Evolutionary conservation across 2,329 filamentous ascomycete species (phyloP).

Genomic region (Trichoderma breve): DNA sequence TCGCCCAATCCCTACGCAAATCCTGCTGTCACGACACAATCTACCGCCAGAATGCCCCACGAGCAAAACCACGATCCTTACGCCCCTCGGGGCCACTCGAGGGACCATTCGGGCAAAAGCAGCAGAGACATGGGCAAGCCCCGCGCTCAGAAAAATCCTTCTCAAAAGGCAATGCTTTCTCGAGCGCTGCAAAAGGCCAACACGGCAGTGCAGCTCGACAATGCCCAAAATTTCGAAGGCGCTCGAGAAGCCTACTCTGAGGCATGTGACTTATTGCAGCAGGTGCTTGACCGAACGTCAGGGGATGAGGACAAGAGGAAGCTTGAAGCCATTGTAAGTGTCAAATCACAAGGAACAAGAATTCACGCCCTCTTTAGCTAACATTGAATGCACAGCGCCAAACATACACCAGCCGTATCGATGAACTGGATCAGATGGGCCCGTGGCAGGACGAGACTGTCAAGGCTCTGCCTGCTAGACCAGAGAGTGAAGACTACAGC

Average conservation of each 20-base stretch:
- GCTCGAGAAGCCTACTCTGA: constrained; percentile 88
- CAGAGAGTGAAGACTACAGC: constrained; percentile 51
- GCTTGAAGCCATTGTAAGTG: constrained; percentile 85
- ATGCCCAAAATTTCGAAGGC: constrained; percentile 90
- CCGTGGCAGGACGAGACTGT: constrained; percentile 53
- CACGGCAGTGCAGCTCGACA: constrained; percentile 90
- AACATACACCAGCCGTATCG: constrained; percentile 87
- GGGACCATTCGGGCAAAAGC: constrained; percentile 34
- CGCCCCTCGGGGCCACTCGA: constrained; percentile 32
- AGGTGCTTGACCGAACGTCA: constrained; percentile 81
- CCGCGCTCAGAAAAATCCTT: constrained; percentile 50
- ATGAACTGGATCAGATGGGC: constrained; percentile 74
- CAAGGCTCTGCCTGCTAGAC: constrained; percentile 73
- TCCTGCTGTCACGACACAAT: constrained; percentile 19
- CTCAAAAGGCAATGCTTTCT: constrained; percentile 95
- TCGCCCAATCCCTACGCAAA: constrained; percentile 19
- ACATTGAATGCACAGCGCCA: constrained; percentile 56
- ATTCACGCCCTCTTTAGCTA: not conserved
- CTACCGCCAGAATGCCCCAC: constrained; percentile 30
- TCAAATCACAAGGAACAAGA: not conserved
- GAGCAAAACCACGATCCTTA: constrained; percentile 33
- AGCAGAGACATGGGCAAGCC: constrained; percentile 33
- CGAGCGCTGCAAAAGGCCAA: constrained; percentile 93
- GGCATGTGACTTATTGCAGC: constrained; percentile 81
- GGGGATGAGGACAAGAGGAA: constrained; percentile 87